A percentile compares a stretch with the other conserved stretches of the same genome.
Evolutionary conservation across 768 basidiomycete species (phyloP).

Genomic region (Kwoniella sp.): DNA sequence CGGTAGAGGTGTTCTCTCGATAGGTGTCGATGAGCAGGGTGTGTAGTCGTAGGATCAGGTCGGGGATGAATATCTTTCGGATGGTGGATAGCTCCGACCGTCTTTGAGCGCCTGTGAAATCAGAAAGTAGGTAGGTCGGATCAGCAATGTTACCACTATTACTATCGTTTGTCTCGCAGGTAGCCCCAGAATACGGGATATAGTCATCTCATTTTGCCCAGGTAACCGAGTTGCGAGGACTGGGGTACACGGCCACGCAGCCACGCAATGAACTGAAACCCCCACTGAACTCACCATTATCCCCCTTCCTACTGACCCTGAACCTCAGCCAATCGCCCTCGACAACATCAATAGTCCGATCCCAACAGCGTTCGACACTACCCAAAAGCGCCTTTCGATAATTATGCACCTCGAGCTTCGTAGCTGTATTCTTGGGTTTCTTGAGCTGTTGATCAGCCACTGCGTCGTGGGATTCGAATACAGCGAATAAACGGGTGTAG

Average conservation of each 20-base stretch:
- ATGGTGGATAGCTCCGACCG: slow-evolving; percentile 73
- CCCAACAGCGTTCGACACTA: slow-evolving; percentile 13
- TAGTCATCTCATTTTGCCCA: too few relatives aligned
- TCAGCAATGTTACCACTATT: not conserved
- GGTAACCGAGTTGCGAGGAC: too few relatives aligned
- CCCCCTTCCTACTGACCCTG: slow-evolving; percentile 14
- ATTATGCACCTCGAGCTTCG: slow-evolving; percentile 53
- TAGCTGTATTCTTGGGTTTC: slow-evolving; percentile 45
- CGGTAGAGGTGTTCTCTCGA: not conserved
- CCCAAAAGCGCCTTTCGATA: slow-evolving; percentile 45
- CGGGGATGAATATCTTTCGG: slow-evolving; percentile 84
- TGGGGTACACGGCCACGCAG: too few relatives aligned
- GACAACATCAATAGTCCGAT: slow-evolving; percentile 10
- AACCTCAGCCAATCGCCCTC: slow-evolving; percentile 25
- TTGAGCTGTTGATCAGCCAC: slow-evolving; percentile 40
- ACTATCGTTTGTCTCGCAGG: too few relatives aligned
- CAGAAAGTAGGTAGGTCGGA: not conserved
- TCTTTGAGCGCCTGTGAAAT: slow-evolving; percentile 61
- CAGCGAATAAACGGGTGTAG: slow-evolving; percentile 39
- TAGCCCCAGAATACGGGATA: too few relatives aligned
- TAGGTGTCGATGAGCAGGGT: slow-evolving; percentile 59
- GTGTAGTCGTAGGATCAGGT: slow-evolving; percentile 84
- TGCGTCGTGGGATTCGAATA: slow-evolving; percentile 44
- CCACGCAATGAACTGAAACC: too few relatives aligned
- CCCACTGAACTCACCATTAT: slow-evolving; percentile 27